Percentiles rank a stretch among this genome's conserved stretches.
Evolutionary conservation across 2,329 filamentous ascomycete species (phyloP).

Genomic region (Chrysoporthe puriensis): DNA sequence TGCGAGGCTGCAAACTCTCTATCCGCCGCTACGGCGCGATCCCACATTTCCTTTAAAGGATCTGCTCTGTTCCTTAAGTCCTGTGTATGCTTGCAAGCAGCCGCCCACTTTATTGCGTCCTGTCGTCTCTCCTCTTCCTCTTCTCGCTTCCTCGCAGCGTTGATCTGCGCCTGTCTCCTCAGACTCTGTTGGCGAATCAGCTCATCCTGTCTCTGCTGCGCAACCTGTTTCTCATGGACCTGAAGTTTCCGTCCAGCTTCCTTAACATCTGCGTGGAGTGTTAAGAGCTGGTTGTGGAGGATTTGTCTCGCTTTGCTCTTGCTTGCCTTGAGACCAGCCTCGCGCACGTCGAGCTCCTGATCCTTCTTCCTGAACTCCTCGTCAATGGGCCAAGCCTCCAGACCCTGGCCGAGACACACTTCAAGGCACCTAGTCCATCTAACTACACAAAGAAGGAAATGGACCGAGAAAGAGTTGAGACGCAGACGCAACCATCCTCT

Average conservation of each 20-base stretch:
- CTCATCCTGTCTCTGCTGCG: neutral
- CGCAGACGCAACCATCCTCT: neutral
- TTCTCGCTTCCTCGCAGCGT: conserved; percentile 4
- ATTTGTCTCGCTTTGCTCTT: conserved; percentile 6
- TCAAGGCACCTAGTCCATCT: conserved; percentile 21
- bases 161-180: neutral
- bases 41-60: conserved; percentile 13
- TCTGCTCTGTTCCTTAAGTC: conserved; percentile 6
- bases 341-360: neutral
- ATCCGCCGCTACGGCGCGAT: neutral
- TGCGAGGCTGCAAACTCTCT: neutral
- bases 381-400: conserved; percentile 16
- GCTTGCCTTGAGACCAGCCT: neutral
- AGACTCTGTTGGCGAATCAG: neutral
- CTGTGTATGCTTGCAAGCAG: neutral
- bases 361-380: conserved; percentile 8
- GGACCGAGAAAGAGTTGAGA: conserved; percentile 22
- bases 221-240: neutral
- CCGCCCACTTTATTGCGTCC: neutral
- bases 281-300: conserved; percentile 11
- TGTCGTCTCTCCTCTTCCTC: conserved; percentile 1
- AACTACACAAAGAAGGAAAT: conserved; percentile 22
- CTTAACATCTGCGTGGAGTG: conserved; percentile 7
- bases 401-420: conserved; percentile 3
- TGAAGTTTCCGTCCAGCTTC: neutral